phyloP scores from a whole-genome alignment of 1,284 basidiomycete species.

The Heterobasidion parviporum region DNA sequence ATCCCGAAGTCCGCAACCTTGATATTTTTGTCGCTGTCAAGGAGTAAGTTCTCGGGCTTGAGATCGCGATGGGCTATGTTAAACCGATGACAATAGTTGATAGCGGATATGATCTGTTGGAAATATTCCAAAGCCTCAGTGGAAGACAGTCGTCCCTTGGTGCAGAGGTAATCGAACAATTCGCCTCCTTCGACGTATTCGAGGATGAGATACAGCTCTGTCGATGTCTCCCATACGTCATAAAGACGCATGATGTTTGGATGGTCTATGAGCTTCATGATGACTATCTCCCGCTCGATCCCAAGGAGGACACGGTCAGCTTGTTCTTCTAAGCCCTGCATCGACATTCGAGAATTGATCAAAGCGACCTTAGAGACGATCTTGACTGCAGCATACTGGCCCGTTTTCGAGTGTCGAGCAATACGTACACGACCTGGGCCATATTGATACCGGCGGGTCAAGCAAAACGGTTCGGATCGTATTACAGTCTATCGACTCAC shows the following conservation, averaged over 20 bases:
- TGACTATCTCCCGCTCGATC: constrained; percentile 95
- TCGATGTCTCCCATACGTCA: constrained; percentile 96
- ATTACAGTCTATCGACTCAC: constrained; percentile 33
- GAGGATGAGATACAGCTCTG: constrained; percentile 87
- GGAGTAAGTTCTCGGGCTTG: constrained; percentile 92
- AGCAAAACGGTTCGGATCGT: background rate
- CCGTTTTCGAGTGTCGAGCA: constrained; percentile 82
- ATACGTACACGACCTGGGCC: constrained; percentile 81
- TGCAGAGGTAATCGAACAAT: constrained; percentile 92
- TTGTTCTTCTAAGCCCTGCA: constrained; percentile 62
- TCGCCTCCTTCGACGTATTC: constrained; percentile 98
- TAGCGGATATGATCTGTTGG: constrained; percentile 91
- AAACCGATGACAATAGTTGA: constrained; percentile 95
- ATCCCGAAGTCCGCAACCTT: constrained; percentile 99
- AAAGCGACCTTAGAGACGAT: constrained; percentile 84
- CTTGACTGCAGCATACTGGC: constrained; percentile 92
- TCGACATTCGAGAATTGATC: constrained; percentile 62
- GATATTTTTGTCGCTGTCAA: constrained; percentile 82
- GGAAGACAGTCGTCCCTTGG: constrained; percentile 71
- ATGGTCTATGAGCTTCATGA: constrained; percentile 99
- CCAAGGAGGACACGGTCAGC: constrained; percentile 65
- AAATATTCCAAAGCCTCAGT: constrained; percentile 90
- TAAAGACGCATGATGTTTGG: constrained; percentile 92
- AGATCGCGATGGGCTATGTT: constrained; percentile 97
- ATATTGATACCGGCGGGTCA: background rate